Percentiles rank a stretch among this genome's conserved stretches.
Evolutionary conservation across 805 yeast genomes (phyloP).

Genomic region (Hanseniaspora pseudoguilliermondii): DNA sequence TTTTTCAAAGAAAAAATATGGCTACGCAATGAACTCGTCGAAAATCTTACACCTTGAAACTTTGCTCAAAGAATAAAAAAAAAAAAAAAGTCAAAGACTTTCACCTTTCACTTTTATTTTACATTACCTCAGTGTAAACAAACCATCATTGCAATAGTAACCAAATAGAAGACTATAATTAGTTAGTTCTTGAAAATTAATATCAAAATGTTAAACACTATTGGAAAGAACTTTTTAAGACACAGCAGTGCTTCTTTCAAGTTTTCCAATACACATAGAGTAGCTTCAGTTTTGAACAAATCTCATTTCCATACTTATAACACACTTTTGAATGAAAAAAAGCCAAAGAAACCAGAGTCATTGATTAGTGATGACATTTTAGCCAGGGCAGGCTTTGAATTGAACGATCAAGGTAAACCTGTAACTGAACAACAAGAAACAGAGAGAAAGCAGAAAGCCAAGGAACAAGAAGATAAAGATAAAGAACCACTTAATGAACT

Average conservation of each 20-base stretch:
- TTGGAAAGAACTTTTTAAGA: neutral
- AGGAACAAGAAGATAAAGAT: constrained; percentile 15
- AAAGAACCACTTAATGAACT: constrained; percentile 16
- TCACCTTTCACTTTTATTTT: neutral
- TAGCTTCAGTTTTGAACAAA: neutral
- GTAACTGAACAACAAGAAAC: constrained; percentile 13
- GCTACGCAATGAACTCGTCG: neutral
- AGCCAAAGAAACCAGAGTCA: constrained; percentile 29
- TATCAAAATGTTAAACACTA: neutral
- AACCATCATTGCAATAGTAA: neutral
- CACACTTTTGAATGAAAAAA: neutral
- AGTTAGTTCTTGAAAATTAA: no score
- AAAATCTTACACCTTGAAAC: neutral
- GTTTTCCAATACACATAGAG: neutral
- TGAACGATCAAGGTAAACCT: constrained; percentile 26
- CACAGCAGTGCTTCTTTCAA: neutral
- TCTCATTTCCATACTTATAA: constrained; percentile 14
- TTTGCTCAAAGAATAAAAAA: neutral
- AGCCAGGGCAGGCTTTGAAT: constrained; percentile 72
- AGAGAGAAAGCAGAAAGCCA: constrained; percentile 14
- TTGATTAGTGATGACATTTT: constrained; percentile 71
- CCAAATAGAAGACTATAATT: neutral
- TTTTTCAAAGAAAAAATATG: neutral
- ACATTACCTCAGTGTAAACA: no score
- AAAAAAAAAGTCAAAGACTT: neutral